Conservation (phyloP, 345 rosid genomes). For the Capsella bursapastoris region DNA sequence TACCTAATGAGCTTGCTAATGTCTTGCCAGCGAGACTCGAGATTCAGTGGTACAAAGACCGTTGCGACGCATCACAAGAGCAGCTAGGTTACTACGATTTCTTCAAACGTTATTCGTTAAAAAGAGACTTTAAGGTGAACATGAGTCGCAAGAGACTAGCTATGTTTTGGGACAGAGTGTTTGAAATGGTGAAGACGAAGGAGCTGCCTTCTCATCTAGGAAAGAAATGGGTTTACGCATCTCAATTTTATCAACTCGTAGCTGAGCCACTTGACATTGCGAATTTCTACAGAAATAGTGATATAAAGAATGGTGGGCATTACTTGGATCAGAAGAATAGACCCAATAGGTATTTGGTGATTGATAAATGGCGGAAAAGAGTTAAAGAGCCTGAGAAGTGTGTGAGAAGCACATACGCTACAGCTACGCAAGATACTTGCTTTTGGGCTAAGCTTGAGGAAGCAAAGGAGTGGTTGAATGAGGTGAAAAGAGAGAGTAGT, state of each 20-base stretch:
- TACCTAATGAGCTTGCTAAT: conserved; percentile 55
- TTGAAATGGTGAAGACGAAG: conserved; percentile 67
- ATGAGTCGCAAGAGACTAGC: conserved; percentile 69
- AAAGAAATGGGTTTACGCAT: conserved; percentile 66
- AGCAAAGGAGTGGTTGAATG: conserved; percentile 62
- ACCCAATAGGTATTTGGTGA: conserved; percentile 66
- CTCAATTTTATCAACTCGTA: conserved; percentile 70
- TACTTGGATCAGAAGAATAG: conserved; percentile 63
- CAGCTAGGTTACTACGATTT: conserved; percentile 76
- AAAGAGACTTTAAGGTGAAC: conserved; percentile 58
- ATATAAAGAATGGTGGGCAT: conserved; percentile 48
- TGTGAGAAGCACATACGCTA: conserved; percentile 56
- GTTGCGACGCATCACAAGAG: conserved; percentile 56
- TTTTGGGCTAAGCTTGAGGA: conserved; percentile 93
- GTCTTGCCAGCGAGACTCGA: conserved; percentile 56
- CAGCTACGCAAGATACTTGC: conserved; percentile 79
- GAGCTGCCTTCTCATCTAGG: conserved; percentile 61
- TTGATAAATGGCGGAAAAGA: conserved; percentile 70
- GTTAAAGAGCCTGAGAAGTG: not conserved
- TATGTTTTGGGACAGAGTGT: conserved; percentile 64
- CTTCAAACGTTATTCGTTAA: conserved; percentile 58
- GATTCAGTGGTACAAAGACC: conserved; percentile 66
- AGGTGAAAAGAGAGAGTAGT: conserved; percentile 43
- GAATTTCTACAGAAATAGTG: conserved; percentile 51
- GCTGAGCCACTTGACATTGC: conserved; percentile 87